Conservation (phyloP, 2,329 filamentous ascomycete genomes). For the Aureobasidium sp. region DNA sequence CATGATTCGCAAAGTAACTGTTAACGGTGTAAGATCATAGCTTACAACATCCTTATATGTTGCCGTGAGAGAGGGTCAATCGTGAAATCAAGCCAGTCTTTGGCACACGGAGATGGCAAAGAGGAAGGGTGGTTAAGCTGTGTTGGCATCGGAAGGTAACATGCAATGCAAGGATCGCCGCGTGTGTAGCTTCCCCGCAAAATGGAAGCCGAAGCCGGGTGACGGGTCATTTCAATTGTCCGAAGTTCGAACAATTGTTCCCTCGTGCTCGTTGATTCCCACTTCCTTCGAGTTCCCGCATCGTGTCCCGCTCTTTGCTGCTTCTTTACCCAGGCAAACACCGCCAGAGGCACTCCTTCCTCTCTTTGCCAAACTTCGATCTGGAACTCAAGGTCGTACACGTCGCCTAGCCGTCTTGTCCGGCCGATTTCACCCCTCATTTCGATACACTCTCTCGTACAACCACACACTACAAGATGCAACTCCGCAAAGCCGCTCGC, state of each 20-base stretch:
- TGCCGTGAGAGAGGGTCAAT: no score
- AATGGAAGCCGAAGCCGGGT: not conserved
- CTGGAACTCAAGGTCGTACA: not conserved
- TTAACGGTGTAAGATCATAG: no score
- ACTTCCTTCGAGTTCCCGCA: not conserved
- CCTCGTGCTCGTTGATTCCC: not conserved
- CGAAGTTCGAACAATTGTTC: not conserved
- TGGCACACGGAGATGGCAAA: no score
- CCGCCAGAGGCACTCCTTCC: not conserved
- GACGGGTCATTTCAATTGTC: not conserved
- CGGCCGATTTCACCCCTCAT: not conserved
- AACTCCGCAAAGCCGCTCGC: slow-evolving; percentile 65
- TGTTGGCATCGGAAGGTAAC: not conserved
- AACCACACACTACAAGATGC: slow-evolving; percentile 22
- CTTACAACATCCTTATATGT: no score
- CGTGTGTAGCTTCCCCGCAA: not conserved
- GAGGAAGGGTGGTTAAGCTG: no score
- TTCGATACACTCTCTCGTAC: not conserved
- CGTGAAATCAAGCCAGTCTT: no score
- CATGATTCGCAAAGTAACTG: no score
- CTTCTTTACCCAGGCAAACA: not conserved
- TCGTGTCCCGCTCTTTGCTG: not conserved
- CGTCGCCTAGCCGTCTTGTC: not conserved
- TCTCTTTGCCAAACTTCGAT: not conserved
- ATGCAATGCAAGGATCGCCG: not conserved